These are phyloP conservation scores for Peronospora tabacina DNA, from an alignment of 352 stramenopile species.

Conservation along the genomic window DNA sequence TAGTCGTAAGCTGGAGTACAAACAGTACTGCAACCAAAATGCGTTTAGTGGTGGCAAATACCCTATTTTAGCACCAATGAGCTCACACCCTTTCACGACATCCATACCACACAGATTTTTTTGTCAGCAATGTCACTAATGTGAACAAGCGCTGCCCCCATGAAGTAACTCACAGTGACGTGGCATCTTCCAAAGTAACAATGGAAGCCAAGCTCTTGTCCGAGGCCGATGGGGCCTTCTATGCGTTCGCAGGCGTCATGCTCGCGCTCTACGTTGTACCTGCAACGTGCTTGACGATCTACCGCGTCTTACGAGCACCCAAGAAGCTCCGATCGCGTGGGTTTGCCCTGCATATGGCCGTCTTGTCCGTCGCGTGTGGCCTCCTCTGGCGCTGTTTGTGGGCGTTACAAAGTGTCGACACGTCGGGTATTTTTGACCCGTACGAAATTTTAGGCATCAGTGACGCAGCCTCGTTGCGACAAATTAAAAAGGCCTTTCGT, in stretches of 20 bases:
- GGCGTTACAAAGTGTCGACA: slow-evolving; percentile 63
- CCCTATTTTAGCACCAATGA: too few relatives aligned
- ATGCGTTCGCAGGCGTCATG: slow-evolving; percentile 79
- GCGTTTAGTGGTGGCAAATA: too few relatives aligned
- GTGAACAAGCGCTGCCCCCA: background rate
- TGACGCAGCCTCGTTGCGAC: slow-evolving; percentile 37
- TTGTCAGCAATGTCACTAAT: background rate
- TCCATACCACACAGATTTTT: background rate
- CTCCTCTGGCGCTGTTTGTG: slow-evolving; percentile 45
- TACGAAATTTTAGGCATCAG: slow-evolving; percentile 79
- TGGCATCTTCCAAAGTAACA: slow-evolving; percentile 1
- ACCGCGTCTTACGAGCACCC: slow-evolving; percentile 38
- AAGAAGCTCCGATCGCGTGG: slow-evolving; percentile 39
- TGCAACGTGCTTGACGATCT: slow-evolving; percentile 43
- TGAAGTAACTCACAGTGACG: slow-evolving; percentile 5
- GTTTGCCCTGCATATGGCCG: slow-evolving; percentile 42
- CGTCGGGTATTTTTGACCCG: slow-evolving; percentile 72
- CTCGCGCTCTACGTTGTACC: slow-evolving; percentile 72
- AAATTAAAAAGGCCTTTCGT: slow-evolving; percentile 78
- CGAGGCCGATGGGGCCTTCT: slow-evolving; percentile 73
- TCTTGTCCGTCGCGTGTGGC: slow-evolving; percentile 40
- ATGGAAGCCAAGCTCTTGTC: slow-evolving; percentile 32
- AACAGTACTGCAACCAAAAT: too few relatives aligned
- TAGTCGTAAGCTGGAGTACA: too few relatives aligned
- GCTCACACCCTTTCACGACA: too few relatives aligned